These are phyloP conservation scores for Geotrichum reessii DNA, from an alignment of 1,139 yeast species.

Conservation along the genomic window DNA sequence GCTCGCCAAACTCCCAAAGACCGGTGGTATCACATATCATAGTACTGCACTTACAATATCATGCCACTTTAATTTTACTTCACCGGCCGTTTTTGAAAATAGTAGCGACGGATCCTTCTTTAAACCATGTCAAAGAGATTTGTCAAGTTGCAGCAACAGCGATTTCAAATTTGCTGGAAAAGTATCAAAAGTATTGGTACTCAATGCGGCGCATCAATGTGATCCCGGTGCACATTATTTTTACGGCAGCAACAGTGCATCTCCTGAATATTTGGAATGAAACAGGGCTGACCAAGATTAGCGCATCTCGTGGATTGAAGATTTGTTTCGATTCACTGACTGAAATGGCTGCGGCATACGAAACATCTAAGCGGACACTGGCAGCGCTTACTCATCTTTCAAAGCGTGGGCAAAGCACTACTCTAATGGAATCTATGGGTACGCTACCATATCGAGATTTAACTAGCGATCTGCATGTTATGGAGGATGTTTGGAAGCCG, in stretches of 20 bases:
- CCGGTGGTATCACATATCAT: conserved; percentile 23
- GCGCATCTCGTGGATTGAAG: conserved; percentile 15
- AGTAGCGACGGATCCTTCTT: background rate
- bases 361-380: conserved; percentile 14
- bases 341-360: conserved; percentile 13
- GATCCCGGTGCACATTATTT: conserved; percentile 25
- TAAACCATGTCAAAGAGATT: background rate
- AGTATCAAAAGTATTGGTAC: conserved; percentile 21
- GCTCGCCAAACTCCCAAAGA: conserved; percentile 18
- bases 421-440: background rate
- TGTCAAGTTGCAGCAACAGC: background rate
- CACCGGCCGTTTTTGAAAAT: conserved; percentile 24
- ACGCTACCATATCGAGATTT: background rate
- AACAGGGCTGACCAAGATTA: conserved; percentile 9
- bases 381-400: background rate
- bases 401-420: background rate
- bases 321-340: conserved; percentile 17
- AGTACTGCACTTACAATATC: conserved; percentile 24
- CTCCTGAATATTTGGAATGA: conserved; percentile 17
- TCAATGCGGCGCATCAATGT: conserved; percentile 24
- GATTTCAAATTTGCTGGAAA: conserved; percentile 16
- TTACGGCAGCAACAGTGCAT: conserved; percentile 27
- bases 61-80: conserved; percentile 24
- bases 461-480: background rate
- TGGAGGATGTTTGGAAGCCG: background rate